Evolutionary conservation across 306 rosid genomes (phyloP).

Genomic region (Vigna angularis): DNA sequence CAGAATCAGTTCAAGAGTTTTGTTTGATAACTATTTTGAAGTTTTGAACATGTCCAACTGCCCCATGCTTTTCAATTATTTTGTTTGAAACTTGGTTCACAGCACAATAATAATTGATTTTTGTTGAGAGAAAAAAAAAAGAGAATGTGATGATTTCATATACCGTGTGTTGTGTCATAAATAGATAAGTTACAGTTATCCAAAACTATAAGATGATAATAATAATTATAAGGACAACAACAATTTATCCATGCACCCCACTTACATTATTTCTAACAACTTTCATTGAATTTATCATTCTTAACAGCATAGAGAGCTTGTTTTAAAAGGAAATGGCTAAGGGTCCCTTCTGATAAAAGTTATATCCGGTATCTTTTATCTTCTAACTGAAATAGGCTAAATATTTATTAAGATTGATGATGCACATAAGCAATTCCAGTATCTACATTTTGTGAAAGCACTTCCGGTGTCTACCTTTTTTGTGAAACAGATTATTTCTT

Average conservation of each 20-base stretch:
- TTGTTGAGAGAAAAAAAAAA: neutral
- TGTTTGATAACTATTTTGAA: slow-evolving; percentile 25
- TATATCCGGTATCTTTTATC: slow-evolving; percentile 16
- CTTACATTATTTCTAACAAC: neutral
- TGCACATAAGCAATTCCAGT: neutral
- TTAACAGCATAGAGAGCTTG: neutral
- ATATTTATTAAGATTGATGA: slow-evolving; percentile 15
- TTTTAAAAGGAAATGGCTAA: slow-evolving; percentile 30
- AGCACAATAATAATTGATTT: slow-evolving; percentile 22
- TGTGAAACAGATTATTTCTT: slow-evolving; percentile 17
- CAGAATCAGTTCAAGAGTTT: slow-evolving; percentile 24
- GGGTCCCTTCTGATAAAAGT: slow-evolving; percentile 15
- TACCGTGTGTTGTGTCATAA: neutral
- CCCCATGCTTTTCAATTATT: neutral
- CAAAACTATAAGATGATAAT: neutral
- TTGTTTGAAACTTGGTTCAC: slow-evolving; percentile 32
- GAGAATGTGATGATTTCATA: neutral
- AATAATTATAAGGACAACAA: neutral
- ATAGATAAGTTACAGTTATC: neutral
- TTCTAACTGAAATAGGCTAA: slow-evolving; percentile 21
- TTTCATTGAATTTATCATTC: slow-evolving; percentile 19
- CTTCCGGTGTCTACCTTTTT: neutral
- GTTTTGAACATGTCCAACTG: neutral
- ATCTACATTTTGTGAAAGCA: slow-evolving; percentile 23
- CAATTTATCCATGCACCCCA: neutral